These are phyloP conservation scores for Trichophyton benhamiae DNA, from an alignment of 2,329 filamentous ascomycete genomes.

Conservation along the genomic window DNA sequence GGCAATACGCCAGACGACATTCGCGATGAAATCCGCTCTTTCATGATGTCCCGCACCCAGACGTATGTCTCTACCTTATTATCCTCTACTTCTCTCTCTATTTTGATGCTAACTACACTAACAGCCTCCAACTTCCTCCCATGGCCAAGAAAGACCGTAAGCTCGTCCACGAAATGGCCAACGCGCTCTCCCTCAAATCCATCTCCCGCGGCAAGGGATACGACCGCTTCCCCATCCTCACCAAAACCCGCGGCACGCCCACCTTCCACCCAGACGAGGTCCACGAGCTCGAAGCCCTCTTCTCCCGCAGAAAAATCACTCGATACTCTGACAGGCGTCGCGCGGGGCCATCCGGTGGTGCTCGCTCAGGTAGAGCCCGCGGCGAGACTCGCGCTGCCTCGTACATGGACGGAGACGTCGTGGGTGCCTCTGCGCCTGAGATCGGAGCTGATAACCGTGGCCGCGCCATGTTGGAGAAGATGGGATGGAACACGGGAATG, in stretches of 20 bases:
- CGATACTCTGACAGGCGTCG: neutral
- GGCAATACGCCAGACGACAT: slow-evolving; percentile 61
- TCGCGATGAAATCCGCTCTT: slow-evolving; percentile 57
- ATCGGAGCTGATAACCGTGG: slow-evolving; percentile 73
- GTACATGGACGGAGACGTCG: slow-evolving; percentile 75
- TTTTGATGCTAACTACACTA: neutral
- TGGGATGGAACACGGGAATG: slow-evolving; percentile 88
- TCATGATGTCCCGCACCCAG: slow-evolving; percentile 52
- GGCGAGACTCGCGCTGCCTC: slow-evolving; percentile 36
- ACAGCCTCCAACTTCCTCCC: slow-evolving; percentile 62
- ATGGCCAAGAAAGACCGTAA: slow-evolving; percentile 72
- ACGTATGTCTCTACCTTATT: slow-evolving; percentile 40
- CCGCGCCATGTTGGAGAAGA: slow-evolving; percentile 80
- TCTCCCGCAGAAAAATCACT: slow-evolving; percentile 19
- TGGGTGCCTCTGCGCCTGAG: slow-evolving; percentile 74
- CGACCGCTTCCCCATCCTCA: slow-evolving; percentile 62
- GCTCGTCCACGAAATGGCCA: slow-evolving; percentile 65
- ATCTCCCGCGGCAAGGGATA: slow-evolving; percentile 66
- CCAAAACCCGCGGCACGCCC: slow-evolving; percentile 57
- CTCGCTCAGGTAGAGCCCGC: slow-evolving; percentile 25
- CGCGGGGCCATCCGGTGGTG: neutral
- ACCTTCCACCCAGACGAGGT: slow-evolving; percentile 47
- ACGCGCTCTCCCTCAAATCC: slow-evolving; percentile 64
- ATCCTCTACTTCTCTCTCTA: too few species aligned
- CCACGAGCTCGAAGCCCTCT: slow-evolving; percentile 32